Conservation (phyloP, 2,329 filamentous ascomycete genomes). For the Scolecobasidium constrictum region DNA sequence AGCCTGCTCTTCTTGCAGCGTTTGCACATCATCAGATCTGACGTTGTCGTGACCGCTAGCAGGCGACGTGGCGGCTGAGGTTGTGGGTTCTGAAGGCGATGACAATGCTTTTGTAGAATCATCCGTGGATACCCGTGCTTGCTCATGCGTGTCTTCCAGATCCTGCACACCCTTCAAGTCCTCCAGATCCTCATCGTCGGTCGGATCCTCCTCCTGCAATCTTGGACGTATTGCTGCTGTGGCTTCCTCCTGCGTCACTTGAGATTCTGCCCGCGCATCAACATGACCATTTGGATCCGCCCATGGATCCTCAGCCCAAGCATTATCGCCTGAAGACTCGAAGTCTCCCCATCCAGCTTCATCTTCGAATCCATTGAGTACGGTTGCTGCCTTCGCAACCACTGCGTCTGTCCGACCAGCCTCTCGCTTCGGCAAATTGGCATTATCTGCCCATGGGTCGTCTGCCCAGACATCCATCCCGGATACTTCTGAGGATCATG, state of each 20-base stretch:
- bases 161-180: neutral
- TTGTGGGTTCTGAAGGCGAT: no score
- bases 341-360: slow-evolving; percentile 9
- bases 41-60: no score
- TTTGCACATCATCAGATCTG: no score
- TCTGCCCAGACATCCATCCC: slow-evolving; percentile 5
- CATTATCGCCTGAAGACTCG: no score
- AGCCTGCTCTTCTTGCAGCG: no score
- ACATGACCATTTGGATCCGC: no score
- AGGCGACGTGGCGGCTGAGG: no score
- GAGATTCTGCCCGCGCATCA: no score
- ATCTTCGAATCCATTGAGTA: slow-evolving; percentile 2
- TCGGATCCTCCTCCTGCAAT: neutral
- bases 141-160: neutral
- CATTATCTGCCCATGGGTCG: slow-evolving; percentile 8
- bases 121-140: neutral
- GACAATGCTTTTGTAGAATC: neutral
- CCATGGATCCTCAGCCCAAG: no score
- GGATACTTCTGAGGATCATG: neutral
- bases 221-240: neutral
- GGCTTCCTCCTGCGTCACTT: no score
- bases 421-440: neutral
- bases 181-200: neutral
- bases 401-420: neutral
- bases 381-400: neutral